These are phyloP conservation scores for Coleophoma cylindrospora DNA, from an alignment of 2,329 filamentous ascomycete species.

Conservation along the genomic window DNA sequence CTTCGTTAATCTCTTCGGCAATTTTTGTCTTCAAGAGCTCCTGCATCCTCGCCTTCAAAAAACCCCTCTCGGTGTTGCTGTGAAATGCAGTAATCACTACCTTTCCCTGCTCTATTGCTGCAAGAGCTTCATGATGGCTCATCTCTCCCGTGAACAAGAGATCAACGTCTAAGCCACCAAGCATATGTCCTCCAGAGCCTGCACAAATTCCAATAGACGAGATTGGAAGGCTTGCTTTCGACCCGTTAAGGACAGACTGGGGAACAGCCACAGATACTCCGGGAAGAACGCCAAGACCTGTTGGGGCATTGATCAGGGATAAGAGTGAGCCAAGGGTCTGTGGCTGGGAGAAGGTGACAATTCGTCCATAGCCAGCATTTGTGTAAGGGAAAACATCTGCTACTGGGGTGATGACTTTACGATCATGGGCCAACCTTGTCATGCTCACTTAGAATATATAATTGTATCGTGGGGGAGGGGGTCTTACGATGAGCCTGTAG, in stretches of 20 bases:
- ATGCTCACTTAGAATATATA: too few species aligned
- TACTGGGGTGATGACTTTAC: conserved; percentile 21
- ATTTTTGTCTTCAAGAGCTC: conserved; percentile 58
- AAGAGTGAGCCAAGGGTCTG: conserved; percentile 17
- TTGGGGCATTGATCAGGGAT: conserved; percentile 13
- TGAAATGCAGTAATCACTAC: conserved; percentile 85
- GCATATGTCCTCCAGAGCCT: conserved; percentile 75
- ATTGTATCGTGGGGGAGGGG: too few species aligned
- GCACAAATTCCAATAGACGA: conserved; percentile 79
- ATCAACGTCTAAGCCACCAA: conserved; percentile 68
- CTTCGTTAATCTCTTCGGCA: conserved; percentile 37
- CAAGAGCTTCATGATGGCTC: conserved; percentile 86
- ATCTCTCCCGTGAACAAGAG: conserved; percentile 89
- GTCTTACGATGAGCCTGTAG: too few species aligned
- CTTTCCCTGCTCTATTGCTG: conserved; percentile 77
- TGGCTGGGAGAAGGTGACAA: conserved; percentile 21
- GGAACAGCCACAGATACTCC: conserved; percentile 24
- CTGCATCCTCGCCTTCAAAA: conserved; percentile 67
- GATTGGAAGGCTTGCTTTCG: conserved; percentile 37
- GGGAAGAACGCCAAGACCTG: conserved; percentile 9
- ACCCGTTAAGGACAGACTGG: conserved; percentile 13
- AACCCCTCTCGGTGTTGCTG: conserved; percentile 86
- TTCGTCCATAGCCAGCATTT: conserved; percentile 25
- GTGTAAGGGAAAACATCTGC: conserved; percentile 18
- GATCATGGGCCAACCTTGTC: conserved; percentile 2